Evolutionary conservation across 768 basidiomycete genomes (phyloP).

Genomic region (Sporobolomyces roseus): DNA sequence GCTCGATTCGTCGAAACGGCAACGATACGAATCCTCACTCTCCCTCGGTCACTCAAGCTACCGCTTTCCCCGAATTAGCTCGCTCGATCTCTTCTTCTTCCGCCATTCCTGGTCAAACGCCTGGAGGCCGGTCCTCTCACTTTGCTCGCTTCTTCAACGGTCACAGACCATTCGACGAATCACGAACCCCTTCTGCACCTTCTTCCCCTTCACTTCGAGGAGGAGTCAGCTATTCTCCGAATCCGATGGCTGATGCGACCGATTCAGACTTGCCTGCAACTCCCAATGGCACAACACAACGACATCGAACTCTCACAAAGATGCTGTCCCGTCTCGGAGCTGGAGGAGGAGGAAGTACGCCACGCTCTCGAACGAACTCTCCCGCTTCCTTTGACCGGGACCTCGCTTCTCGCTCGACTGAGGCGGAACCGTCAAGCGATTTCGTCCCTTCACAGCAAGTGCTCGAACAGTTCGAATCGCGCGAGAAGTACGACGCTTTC

Average conservation of each 20-base stretch:
- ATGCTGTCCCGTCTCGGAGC: conserved; percentile 28
- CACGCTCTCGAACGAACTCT: background rate
- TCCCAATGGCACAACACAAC: background rate
- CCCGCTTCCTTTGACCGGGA: conserved; percentile 5
- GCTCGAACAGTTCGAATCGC: conserved; percentile 29
- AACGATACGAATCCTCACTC: conserved; percentile 13
- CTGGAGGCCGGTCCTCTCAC: background rate
- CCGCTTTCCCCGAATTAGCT: conserved; percentile 7
- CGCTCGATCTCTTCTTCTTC: conserved; percentile 35
- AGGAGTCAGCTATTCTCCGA: background rate
- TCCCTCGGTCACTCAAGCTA: conserved; percentile 6
- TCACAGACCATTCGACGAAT: background rate
- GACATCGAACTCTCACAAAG: conserved; percentile 24
- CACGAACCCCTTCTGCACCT: background rate
- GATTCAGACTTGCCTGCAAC: background rate
- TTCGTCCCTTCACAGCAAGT: conserved; percentile 5
- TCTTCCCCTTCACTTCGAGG: conserved; percentile 1
- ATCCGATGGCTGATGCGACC: background rate
- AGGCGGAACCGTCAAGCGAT: background rate
- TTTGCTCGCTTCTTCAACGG: conserved; percentile 13
- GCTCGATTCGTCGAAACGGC: conserved; percentile 21
- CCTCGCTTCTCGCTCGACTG: background rate
- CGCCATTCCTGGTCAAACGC: background rate
- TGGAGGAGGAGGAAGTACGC: background rate
- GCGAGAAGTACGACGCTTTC: conserved; percentile 28